Conservation (phyloP, 805 yeast species). For the Suhomyces sp. region DNA sequence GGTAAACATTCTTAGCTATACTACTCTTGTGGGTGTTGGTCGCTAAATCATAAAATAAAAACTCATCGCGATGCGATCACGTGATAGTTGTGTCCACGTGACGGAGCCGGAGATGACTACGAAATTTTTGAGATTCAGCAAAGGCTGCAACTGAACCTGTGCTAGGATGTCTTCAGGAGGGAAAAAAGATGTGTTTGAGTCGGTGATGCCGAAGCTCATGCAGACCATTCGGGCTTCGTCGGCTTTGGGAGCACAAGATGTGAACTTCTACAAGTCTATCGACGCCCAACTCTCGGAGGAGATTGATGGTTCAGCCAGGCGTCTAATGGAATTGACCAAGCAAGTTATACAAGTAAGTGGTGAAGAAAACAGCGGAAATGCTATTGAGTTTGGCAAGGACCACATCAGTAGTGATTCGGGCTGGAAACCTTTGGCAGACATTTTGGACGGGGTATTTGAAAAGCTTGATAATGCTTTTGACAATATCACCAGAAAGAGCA, state of each 20-base stretch:
- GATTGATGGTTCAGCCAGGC: constrained; percentile 40
- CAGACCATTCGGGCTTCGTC: constrained; percentile 63
- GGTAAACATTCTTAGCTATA: constrained; percentile 19
- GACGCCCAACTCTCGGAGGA: constrained; percentile 45
- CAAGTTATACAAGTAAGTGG: constrained; percentile 36
- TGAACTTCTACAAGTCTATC: constrained; percentile 67
- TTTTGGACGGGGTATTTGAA: constrained; percentile 72
- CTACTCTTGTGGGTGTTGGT: not conserved
- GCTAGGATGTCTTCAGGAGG: constrained; percentile 3
- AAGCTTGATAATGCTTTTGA: constrained; percentile 71
- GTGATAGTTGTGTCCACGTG: not conserved
- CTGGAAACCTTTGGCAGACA: constrained; percentile 63
- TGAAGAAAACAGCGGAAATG: constrained; percentile 25
- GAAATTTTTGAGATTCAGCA: not conserved
- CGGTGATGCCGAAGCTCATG: constrained; percentile 47
- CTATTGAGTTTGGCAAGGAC: constrained; percentile 40
- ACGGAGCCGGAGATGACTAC: not conserved
- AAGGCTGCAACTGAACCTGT: not conserved
- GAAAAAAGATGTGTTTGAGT: constrained; percentile 9
- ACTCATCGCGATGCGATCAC: constrained; percentile 1
- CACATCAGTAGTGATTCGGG: constrained; percentile 38
- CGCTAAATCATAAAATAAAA: not conserved
- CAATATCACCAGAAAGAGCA: constrained; percentile 22
- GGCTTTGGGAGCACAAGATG: constrained; percentile 73
- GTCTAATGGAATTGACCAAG: constrained; percentile 47